Conservation (phyloP, 495 filamentous ascomycete species). For the Aspergillus bridgeri region DNA sequence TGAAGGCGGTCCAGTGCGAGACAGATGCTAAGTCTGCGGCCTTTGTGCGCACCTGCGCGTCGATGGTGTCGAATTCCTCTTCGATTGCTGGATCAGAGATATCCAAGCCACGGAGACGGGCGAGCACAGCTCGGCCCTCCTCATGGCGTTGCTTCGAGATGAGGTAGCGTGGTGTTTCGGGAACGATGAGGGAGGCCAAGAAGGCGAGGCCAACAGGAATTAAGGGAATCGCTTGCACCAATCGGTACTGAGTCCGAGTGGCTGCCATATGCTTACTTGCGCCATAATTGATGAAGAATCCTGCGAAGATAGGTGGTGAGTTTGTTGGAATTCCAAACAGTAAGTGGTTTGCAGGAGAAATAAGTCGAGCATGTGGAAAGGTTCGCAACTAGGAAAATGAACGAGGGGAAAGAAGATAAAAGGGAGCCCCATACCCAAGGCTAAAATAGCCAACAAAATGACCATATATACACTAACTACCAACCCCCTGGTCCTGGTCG, state of each 20-base stretch:
- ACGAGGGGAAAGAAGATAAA: background rate
- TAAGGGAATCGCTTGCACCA: slow-evolving; percentile 43
- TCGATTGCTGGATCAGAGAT: slow-evolving; percentile 28
- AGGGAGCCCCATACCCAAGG: slow-evolving; percentile 33
- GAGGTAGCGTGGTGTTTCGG: slow-evolving; percentile 43
- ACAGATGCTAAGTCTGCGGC: slow-evolving; percentile 25
- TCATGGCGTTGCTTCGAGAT: slow-evolving; percentile 33
- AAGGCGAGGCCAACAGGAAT: slow-evolving; percentile 40
- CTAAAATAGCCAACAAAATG: slow-evolving; percentile 35
- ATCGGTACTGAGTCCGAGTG: slow-evolving; percentile 40
- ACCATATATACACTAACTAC: slow-evolving; percentile 51
- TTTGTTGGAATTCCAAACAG: background rate
- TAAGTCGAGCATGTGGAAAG: background rate
- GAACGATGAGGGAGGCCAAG: slow-evolving; percentile 32
- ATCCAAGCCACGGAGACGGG: slow-evolving; percentile 35
- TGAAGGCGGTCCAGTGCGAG: slow-evolving; percentile 40
- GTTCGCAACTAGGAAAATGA: background rate
- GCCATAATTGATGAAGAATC: slow-evolving; percentile 49
- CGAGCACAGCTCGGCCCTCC: slow-evolving; percentile 34
- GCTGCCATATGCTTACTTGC: slow-evolving; percentile 37
- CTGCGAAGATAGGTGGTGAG: slow-evolving; percentile 13
- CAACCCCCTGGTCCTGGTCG: slow-evolving; percentile 44
- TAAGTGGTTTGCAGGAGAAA: background rate
- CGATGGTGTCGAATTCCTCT: slow-evolving; percentile 37
- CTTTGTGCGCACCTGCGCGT: slow-evolving; percentile 28